These are phyloP conservation scores for Malassezia dermatis DNA, from an alignment of 1,284 basidiomycete genomes.

Conservation along the genomic window DNA sequence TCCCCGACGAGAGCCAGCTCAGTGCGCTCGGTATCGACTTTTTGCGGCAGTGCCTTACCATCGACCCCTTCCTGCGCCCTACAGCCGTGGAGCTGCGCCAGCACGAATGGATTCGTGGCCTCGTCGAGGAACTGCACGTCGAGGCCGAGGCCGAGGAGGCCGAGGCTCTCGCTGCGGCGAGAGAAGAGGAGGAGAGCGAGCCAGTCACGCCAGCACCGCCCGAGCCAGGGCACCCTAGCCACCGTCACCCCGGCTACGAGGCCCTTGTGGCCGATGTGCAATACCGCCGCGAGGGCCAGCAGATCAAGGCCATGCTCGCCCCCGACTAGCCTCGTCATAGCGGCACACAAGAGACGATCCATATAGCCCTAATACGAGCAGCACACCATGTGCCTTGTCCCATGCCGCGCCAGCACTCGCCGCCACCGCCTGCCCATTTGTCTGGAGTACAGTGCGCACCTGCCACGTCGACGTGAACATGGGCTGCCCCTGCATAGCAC, in stretches of 20 bases:
- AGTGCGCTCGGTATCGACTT: slow-evolving; percentile 85
- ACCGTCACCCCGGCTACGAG: slow-evolving; percentile 21
- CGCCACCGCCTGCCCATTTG: background rate
- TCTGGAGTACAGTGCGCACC: slow-evolving; percentile 13
- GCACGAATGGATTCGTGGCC: slow-evolving; percentile 69
- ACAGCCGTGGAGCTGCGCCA: slow-evolving; percentile 73
- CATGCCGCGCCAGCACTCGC: background rate
- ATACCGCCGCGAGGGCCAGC: slow-evolving; percentile 28
- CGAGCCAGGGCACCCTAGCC: slow-evolving; percentile 8
- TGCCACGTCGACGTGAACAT: background rate
- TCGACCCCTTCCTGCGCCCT: slow-evolving; percentile 75
- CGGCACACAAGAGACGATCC: background rate
- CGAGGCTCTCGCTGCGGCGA: background rate
- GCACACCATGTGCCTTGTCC: background rate
- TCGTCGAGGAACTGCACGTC: slow-evolving; percentile 40
- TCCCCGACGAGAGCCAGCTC: slow-evolving; percentile 82
- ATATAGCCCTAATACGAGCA: background rate
- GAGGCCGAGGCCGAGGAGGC: slow-evolving; percentile 30
- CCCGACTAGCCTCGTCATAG: slow-evolving; percentile 17
- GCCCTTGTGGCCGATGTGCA: slow-evolving; percentile 32
- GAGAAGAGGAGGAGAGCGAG: background rate
- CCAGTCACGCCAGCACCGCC: background rate
- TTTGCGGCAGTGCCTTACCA: slow-evolving; percentile 78
- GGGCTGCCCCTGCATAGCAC: background rate
- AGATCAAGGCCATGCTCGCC: slow-evolving; percentile 27